These are phyloP conservation scores for Amanita polypyramis DNA, from an alignment of 768 basidiomycete genomes.

Conservation along the genomic window DNA sequence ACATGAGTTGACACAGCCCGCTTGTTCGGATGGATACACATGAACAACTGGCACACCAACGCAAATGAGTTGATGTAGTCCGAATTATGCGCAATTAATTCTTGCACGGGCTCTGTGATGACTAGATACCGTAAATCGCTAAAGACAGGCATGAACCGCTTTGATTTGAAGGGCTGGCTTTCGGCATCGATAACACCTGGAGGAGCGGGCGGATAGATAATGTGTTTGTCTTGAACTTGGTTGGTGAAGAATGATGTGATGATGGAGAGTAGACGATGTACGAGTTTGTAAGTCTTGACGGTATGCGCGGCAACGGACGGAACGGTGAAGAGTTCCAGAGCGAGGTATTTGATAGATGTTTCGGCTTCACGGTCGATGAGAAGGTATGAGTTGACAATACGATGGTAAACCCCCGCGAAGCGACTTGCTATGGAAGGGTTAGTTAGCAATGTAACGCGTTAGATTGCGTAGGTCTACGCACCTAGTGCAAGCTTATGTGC, in stretches of 20 bases:
- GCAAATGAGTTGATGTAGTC: constrained; percentile 64
- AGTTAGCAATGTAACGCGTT: not conserved
- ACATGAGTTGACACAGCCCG: constrained; percentile 76
- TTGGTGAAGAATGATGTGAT: constrained; percentile 91
- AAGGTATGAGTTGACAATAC: constrained; percentile 84
- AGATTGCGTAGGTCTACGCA: constrained; percentile 24
- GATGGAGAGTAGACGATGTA: constrained; percentile 69
- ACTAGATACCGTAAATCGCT: constrained; percentile 82
- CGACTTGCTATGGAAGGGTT: constrained; percentile 47
- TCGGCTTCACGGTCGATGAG: constrained; percentile 91
- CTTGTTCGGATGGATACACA: constrained; percentile 87
- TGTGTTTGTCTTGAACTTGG: constrained; percentile 67
- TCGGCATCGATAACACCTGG: constrained; percentile 59
- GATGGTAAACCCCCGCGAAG: constrained; percentile 78
- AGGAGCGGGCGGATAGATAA: constrained; percentile 31
- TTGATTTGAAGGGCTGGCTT: constrained; percentile 81
- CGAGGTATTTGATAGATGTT: constrained; percentile 89
- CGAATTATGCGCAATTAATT: constrained; percentile 59
- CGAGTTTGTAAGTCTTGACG: constrained; percentile 61
- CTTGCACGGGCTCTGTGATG: constrained; percentile 71
- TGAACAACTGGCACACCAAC: constrained; percentile 78
- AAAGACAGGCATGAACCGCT: constrained; percentile 93
- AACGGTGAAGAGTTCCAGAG: constrained; percentile 86
- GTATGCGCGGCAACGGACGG: constrained; percentile 78
- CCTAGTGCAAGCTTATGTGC: constrained; percentile 72